Evolutionary conservation across 2,329 filamentous ascomycete species (phyloP), one percentile per base, ranked within the genome.

Genomic region (Fusarium avenaceum): DNA sequence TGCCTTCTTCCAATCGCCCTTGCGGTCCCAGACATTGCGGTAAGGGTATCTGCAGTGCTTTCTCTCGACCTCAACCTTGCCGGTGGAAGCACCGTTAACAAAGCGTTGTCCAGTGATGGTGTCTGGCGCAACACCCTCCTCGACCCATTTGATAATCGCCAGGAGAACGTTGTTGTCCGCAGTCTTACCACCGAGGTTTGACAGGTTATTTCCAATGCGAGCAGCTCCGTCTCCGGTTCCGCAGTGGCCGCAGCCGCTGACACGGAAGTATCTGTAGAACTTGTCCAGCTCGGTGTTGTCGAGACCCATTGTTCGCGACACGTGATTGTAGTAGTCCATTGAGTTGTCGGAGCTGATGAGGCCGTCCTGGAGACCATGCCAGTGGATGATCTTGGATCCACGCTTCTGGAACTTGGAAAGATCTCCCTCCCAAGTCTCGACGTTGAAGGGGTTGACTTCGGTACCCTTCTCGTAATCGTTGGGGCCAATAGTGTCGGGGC

Each of bases 241-340:
- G 67, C 85, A 87, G 73, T 87, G 85, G 0, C 86, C 86, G 0
- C 85, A 85, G 3, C 67, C 67, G 4, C 63, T 70, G n/a, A 88
- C 79, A 11, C 78, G 78, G 74, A 88, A 87, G 70, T 83, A 82
- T 1, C 79, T 73, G 74, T 86, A 89, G 71, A 85, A 85, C 10
- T 84, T 80, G 3, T 83, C 84, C 20, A 83, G 43, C 14, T 77
- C 75, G 0, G 54, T 61, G 26, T n/a, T 68, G 40, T 32, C 67
- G 58, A 80, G 11, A 0, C 67, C 54, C 76, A 76, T 73, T 1
- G 66, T 75, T 24, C 63, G 44, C 1, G 67, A 64, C 0, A 76
- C 67, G 26, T 69, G 69, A 45, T 76, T 54, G 35, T 75, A 76
- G 53, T 75, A 75, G 0, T 69, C 64, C 38, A 66, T 68, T 0